Conservation (phyloP, 129 eudicot species). For the Sambucus nigra region DNA sequence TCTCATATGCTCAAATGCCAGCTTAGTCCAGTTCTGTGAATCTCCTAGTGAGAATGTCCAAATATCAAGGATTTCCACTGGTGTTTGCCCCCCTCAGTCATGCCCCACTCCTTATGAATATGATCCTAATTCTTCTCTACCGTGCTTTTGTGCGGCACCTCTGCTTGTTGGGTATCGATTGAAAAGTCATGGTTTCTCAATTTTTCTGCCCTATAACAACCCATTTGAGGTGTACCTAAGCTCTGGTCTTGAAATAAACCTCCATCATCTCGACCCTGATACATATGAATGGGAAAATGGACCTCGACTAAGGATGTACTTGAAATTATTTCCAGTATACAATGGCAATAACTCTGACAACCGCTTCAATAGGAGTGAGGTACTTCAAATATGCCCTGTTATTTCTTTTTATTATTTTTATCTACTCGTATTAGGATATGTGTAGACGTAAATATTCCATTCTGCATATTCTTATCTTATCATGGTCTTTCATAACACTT, state of each 20-base stretch:
- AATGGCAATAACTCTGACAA: conserved; percentile 1
- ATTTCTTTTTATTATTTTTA: too few relatives aligned
- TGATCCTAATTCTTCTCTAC: conserved; percentile 47
- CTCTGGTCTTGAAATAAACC: conserved; percentile 34
- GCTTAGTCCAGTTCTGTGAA: conserved; percentile 29
- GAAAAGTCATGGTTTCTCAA: conserved; percentile 63
- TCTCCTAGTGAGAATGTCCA: conserved; percentile 21
- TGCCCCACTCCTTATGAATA: conserved; percentile 59
- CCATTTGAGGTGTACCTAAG: conserved; percentile 49
- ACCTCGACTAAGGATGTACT: conserved; percentile 54
- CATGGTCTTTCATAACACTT: too few relatives aligned
- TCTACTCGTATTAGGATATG: too few relatives aligned
- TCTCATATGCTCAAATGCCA: conserved; percentile 48
- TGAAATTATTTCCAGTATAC: conserved; percentile 53
- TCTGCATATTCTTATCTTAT: too few relatives aligned
- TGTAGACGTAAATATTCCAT: too few relatives aligned
- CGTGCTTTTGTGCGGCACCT: conserved; percentile 71
- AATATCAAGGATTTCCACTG: conserved; percentile 24
- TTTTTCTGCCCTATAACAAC: conserved; percentile 33
- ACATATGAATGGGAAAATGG: conserved; percentile 49
- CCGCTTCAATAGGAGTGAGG: conserved; percentile 61
- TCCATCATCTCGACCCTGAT: conserved; percentile 47
- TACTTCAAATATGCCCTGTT: too few relatives aligned
- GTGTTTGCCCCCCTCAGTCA: conserved; percentile 31
- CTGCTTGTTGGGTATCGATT: conserved; percentile 55